phyloP scores from a whole-genome alignment of 257 asterid genomes.

The Penstemon eatonii region DNA sequence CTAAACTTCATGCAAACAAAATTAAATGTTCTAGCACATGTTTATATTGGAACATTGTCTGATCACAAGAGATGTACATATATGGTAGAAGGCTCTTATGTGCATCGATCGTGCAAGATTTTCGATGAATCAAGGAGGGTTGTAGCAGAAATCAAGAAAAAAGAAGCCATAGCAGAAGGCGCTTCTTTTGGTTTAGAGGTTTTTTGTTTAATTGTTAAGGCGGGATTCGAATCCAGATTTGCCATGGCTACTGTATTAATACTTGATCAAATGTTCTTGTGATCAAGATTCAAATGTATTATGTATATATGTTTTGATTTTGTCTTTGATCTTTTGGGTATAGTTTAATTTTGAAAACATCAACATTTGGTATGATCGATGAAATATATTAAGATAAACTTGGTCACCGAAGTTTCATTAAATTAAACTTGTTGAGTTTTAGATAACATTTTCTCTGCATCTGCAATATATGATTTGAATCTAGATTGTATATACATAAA shows the following conservation, averaged over 20 bases:
- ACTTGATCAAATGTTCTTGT: slow-evolving; percentile 55
- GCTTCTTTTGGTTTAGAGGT: slow-evolving; percentile 63
- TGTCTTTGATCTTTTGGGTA: too few relatives aligned
- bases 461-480: too few relatives aligned
- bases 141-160: slow-evolving; percentile 72
- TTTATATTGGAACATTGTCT: slow-evolving; percentile 31
- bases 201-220: slow-evolving; percentile 40
- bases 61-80: slow-evolving; percentile 39
- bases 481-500: too few relatives aligned
- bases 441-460: too few relatives aligned
- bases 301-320: too few relatives aligned
- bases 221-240: slow-evolving; percentile 36
- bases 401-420: too few relatives aligned
- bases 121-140: slow-evolving; percentile 54
- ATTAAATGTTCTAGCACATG: slow-evolving; percentile 50
- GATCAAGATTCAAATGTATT: not conserved
- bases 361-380: too few relatives aligned
- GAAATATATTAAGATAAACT: too few relatives aligned
- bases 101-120: slow-evolving; percentile 57
- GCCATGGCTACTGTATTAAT: slow-evolving; percentile 56
- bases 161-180: slow-evolving; percentile 45
- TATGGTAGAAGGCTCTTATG: slow-evolving; percentile 65
- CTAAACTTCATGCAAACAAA: slow-evolving; percentile 33
- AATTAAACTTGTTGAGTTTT: too few relatives aligned
- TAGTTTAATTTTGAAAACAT: too few relatives aligned